Evolutionary conservation across 23 red algal genomes (phyloP).

Genomic region (Pyropia yezoensis): DNA sequence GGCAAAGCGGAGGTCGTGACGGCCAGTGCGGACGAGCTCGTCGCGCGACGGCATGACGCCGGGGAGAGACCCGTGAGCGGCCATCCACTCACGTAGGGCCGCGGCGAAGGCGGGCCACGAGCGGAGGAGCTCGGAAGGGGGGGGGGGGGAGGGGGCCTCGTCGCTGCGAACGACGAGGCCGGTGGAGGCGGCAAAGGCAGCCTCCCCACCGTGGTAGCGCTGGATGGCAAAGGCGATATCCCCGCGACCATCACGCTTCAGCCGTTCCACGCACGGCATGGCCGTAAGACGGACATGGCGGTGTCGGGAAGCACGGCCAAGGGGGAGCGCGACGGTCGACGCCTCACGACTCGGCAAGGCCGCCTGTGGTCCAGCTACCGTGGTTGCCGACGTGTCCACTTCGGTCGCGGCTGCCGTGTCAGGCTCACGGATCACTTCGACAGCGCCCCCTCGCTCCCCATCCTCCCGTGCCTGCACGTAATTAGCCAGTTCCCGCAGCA

Average conservation of each 20-base stretch:
- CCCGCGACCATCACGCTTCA: conserved; percentile 67
- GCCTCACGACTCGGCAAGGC: too few relatives aligned
- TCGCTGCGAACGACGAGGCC: background rate
- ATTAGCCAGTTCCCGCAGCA: conserved; percentile 25
- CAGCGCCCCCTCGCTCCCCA: too few relatives aligned
- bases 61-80: conserved; percentile 15
- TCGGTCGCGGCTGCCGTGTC: background rate
- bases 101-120: conserved; percentile 8
- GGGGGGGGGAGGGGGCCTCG: too few relatives aligned
- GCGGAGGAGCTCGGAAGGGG: conserved; percentile 5
- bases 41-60: conserved; percentile 46
- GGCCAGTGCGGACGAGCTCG: conserved; percentile 47
- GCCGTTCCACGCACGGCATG: conserved; percentile 50
- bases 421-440: too few relatives aligned
- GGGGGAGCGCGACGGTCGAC: background rate
- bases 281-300: background rate
- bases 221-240: conserved; percentile 82
- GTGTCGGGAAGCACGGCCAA: background rate
- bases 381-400: background rate
- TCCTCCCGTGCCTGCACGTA: conserved; percentile 21
- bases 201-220: conserved; percentile 57
- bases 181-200: conserved; percentile 29
- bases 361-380: too few relatives aligned
- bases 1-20: conserved; percentile 58
- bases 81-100: conserved; percentile 45